phyloP scores from a whole-genome alignment of 1,284 basidiomycete species.

The Austropuccinia psidii region DNA sequence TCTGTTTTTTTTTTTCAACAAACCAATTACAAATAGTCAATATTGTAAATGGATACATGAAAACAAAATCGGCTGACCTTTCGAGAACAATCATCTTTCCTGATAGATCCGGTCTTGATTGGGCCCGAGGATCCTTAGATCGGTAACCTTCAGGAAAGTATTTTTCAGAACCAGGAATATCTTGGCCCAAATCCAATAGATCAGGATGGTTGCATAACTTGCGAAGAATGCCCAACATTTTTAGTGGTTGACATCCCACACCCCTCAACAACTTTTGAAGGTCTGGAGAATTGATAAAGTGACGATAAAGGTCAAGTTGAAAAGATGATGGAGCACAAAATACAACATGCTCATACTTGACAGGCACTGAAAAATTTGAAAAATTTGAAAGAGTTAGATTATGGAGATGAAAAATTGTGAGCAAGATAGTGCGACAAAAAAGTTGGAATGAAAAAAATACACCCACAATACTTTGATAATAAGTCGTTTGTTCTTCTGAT shows the following conservation, averaged over 20 bases:
- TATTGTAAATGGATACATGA: background rate
- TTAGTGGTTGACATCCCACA: constrained; percentile 85
- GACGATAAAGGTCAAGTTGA: constrained; percentile 78
- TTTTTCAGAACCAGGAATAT: constrained; percentile 74
- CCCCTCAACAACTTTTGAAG: constrained; percentile 87
- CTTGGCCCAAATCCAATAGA: constrained; percentile 75
- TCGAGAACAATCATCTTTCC: constrained; percentile 94
- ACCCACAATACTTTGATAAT: constrained; percentile 88
- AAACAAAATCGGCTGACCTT: constrained; percentile 53
- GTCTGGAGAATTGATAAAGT: constrained; percentile 90
- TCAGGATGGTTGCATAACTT: constrained; percentile 98
- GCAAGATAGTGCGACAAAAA: background rate
- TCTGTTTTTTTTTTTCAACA: constrained; percentile 50
- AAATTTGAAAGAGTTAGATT: background rate
- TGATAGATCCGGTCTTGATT: constrained; percentile 55
- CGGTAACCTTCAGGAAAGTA: constrained; percentile 75
- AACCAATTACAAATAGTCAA: background rate
- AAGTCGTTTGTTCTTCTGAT: constrained; percentile 95
- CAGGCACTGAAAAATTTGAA: constrained; percentile 61
- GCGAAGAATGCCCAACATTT: constrained; percentile 92
- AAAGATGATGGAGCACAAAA: constrained; percentile 86
- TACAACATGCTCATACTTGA: constrained; percentile 99
- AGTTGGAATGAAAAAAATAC: background rate
- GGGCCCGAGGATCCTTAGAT: constrained; percentile 49
- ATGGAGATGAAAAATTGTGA: background rate